These are phyloP conservation scores for Eimeria maxima DNA, from an alignment of 169 alveolate genomes.

Conservation along the genomic window DNA sequence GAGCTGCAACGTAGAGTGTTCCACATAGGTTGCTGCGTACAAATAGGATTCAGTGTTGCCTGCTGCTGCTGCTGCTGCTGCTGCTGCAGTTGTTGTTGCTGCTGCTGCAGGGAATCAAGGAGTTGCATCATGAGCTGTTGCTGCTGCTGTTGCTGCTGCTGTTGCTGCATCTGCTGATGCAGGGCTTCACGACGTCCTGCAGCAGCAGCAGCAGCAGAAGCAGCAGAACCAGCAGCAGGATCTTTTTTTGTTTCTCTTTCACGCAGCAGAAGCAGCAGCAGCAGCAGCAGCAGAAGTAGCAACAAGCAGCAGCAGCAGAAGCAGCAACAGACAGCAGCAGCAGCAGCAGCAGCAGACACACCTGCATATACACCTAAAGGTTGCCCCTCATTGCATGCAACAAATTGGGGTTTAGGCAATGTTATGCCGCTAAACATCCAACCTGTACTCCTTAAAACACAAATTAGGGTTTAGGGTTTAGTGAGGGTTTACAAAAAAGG, in stretches of 20 bases:
- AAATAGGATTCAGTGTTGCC: too few species aligned
- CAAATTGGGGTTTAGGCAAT: too few species aligned
- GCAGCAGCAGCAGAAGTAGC: background rate
- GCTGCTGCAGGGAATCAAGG: background rate
- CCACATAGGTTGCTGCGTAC: background rate
- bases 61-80: background rate
- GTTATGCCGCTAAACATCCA: too few species aligned
- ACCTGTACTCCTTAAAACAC: too few species aligned
- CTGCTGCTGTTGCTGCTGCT: slow-evolving; percentile 11
- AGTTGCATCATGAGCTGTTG: slow-evolving; percentile 6
- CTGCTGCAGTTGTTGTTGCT: slow-evolving; percentile 5
- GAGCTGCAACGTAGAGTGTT: background rate
- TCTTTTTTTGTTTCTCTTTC: background rate
- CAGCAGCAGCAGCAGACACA: too few species aligned
- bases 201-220: slow-evolving; percentile 40
- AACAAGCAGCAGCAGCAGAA: background rate
- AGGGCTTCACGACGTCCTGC: background rate
- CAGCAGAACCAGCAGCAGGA: background rate
- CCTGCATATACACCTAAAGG: too few species aligned
- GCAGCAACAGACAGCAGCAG: background rate
- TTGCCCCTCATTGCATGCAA: too few species aligned
- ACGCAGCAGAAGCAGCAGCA: slow-evolving; percentile 14
- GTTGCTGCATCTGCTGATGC: background rate
- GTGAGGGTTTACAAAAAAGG: too few species aligned
- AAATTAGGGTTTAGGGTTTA: too few species aligned